phyloP scores from a whole-genome alignment of 192 early-diverging fungal species.

The Podila minutissima region DNA sequence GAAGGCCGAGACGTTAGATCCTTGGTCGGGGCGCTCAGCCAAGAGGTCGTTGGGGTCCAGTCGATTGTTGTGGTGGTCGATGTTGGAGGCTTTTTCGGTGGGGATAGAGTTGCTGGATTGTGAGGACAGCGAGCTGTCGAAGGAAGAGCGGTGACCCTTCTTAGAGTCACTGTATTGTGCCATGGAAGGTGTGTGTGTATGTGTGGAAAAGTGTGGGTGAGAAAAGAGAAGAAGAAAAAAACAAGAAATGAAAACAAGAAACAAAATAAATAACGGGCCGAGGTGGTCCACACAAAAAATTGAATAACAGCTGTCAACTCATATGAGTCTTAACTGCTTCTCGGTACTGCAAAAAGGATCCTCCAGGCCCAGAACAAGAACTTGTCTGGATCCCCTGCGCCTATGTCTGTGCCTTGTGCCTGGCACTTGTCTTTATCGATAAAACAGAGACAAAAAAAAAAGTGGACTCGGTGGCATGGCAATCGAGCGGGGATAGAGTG shows the following conservation, averaged over 20 bases:
- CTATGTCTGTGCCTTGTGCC: not conserved
- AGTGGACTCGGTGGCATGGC: constrained; percentile 1
- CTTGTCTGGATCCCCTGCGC: not conserved
- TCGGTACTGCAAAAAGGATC: no score
- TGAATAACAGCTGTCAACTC: no score
- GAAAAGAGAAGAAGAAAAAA: not conserved
- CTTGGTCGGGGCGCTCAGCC: constrained; percentile 51
- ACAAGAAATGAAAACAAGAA: not conserved
- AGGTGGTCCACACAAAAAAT: not conserved
- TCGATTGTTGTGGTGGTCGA: not conserved
- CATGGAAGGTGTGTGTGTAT: not conserved
- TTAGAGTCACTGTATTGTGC: constrained; percentile 7
- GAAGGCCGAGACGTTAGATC: constrained; percentile 58
- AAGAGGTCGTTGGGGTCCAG: constrained; percentile 14
- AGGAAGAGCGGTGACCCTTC: not conserved
- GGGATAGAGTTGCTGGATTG: constrained; percentile 19
- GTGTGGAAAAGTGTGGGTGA: not conserved
- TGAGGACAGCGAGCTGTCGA: constrained; percentile 12
- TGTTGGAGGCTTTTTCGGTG: not conserved
- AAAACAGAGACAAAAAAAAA: constrained; percentile 1
- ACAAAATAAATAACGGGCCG: not conserved
- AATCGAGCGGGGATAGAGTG: not conserved
- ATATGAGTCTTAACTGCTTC: no score
- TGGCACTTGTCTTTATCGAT: not conserved
- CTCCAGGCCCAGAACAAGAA: no score